Conservation (phyloP, 345 rosid genomes). For the Gossypium sturtianum region DNA sequence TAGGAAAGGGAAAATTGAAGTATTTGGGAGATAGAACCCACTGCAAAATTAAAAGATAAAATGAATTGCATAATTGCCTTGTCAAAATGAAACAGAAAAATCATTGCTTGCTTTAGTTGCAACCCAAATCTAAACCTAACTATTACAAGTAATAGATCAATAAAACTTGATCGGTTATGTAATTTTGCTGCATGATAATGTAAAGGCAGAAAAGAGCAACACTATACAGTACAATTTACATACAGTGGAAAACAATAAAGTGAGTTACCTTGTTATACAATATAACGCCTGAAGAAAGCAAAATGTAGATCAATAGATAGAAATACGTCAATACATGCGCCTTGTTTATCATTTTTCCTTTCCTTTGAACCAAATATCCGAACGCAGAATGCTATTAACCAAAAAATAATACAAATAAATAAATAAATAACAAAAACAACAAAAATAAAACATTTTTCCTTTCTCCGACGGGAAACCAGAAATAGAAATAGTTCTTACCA, state of each 20-base stretch:
- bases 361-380: conserved; percentile 8
- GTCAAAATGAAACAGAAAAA: background rate
- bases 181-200: background rate
- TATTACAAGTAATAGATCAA: background rate
- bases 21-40: conserved; percentile 94
- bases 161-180: background rate
- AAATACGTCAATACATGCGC: conserved; percentile 75
- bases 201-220: background rate
- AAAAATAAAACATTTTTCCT: background rate
- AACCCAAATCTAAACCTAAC: background rate
- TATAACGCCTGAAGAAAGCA: conserved; percentile 49
- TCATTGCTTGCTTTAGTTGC: background rate
- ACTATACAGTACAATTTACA: background rate
- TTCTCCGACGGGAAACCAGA: background rate
- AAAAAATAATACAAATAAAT: background rate
- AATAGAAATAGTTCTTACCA: background rate
- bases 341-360: conserved; percentile 53
- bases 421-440: background rate
- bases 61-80: background rate
- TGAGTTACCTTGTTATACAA: conserved; percentile 81
- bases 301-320: conserved; percentile 55
- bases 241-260: background rate
- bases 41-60: conserved; percentile 40
- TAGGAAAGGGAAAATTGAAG: conserved; percentile 59
- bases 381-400: background rate